phyloP scores from a whole-genome alignment of 108 stramenopile genomes.

The Pseudonitzschia multiseries region DNA sequence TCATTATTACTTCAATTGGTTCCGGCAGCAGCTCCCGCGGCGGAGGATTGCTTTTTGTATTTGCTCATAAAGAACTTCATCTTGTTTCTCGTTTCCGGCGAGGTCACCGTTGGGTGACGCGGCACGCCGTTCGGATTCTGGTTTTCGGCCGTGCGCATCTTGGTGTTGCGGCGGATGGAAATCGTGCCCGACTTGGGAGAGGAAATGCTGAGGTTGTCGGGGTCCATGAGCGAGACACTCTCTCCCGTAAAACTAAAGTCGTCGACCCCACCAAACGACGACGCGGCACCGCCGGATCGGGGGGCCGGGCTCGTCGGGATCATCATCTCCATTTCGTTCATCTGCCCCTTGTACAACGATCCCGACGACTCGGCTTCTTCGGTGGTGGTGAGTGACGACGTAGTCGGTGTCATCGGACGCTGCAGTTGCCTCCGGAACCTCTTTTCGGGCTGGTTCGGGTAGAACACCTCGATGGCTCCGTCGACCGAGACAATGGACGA shows the following conservation, averaged over 20 bases:
- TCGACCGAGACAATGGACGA: not conserved
- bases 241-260: conserved; percentile 15
- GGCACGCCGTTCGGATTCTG: conserved; percentile 5
- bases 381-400: not conserved
- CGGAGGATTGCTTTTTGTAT: conserved; percentile 21
- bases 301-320: conserved; percentile 3
- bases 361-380: not conserved
- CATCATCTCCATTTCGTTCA: not conserved
- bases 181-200: not conserved
- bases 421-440: not conserved
- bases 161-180: not conserved
- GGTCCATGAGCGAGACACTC: conserved; percentile 1
- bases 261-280: not conserved
- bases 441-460: not conserved
- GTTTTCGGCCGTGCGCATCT: no score
- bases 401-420: conserved; percentile 5
- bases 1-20: no score
- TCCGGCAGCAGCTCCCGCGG: no score
- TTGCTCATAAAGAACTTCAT: conserved; percentile 42
- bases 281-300: conserved; percentile 8
- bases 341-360: conserved; percentile 6
- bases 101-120: conserved; percentile 14
- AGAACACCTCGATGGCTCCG: not conserved
- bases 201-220: not conserved
- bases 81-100: conserved; percentile 26